Conservation (phyloP, 805 yeast genomes). For the Schwanniomyces sp. region DNA sequence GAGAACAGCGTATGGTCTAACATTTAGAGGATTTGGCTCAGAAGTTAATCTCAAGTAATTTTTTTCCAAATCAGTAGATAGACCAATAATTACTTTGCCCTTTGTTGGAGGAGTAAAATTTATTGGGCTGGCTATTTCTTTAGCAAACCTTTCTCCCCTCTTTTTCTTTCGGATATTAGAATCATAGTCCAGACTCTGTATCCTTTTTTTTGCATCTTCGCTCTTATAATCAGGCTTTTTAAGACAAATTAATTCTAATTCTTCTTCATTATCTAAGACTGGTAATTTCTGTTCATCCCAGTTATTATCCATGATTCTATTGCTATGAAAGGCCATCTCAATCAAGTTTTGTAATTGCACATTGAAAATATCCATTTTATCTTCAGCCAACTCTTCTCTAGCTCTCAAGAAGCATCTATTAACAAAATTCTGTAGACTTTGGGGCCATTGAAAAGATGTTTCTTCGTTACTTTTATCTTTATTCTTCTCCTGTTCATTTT, state of each 20-base stretch:
- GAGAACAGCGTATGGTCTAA: slow-evolving; percentile 70
- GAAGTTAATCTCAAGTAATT: slow-evolving; percentile 82
- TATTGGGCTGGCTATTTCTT: slow-evolving; percentile 8
- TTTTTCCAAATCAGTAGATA: slow-evolving; percentile 67
- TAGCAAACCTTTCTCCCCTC: slow-evolving; percentile 52
- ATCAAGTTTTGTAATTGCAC: slow-evolving; percentile 50
- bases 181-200: slow-evolving; percentile 14
- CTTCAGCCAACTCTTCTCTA: slow-evolving; percentile 28
- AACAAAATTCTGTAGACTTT: slow-evolving; percentile 51
- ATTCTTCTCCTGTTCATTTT: slow-evolving; percentile 1
- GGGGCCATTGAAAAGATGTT: slow-evolving; percentile 47
- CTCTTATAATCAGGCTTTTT: background rate
- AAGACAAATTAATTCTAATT: slow-evolving; percentile 10
- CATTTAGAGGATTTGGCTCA: slow-evolving; percentile 82
- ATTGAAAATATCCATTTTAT: slow-evolving; percentile 41
- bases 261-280: slow-evolving; percentile 22
- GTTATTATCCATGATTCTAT: slow-evolving; percentile 47
- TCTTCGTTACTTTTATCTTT: background rate
- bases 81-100: slow-evolving; percentile 52
- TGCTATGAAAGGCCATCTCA: slow-evolving; percentile 45
- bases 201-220: background rate
- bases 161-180: slow-evolving; percentile 38
- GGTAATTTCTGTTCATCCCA: slow-evolving; percentile 59
- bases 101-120: slow-evolving; percentile 1
- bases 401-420: slow-evolving; percentile 44